Percentiles rank a stretch among this genome's conserved stretches.
Evolutionary conservation across 805 yeast species (phyloP).

Genomic region (Nadsonia fulvescens): DNA sequence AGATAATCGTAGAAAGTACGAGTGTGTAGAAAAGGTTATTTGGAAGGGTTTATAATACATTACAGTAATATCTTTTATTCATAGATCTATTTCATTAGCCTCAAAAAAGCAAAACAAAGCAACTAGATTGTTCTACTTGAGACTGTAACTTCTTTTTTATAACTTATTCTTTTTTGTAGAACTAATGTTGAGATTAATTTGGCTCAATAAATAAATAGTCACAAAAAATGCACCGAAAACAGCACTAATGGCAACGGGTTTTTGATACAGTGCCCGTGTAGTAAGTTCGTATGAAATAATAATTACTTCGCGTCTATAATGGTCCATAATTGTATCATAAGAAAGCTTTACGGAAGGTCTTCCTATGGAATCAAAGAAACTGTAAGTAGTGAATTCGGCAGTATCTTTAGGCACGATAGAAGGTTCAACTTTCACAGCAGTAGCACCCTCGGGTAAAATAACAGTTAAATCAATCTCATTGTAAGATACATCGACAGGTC

Average conservation of each 20-base stretch:
- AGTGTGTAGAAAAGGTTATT: slow-evolving; percentile 46
- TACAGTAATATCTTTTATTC: not conserved
- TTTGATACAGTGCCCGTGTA: slow-evolving; percentile 31
- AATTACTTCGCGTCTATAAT: slow-evolving; percentile 36
- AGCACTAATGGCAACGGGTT: slow-evolving; percentile 49
- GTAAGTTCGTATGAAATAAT: slow-evolving; percentile 48
- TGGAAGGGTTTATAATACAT: slow-evolving; percentile 43
- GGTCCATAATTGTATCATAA: slow-evolving; percentile 51
- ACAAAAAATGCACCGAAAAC: slow-evolving; percentile 43
- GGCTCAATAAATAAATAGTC: slow-evolving; percentile 31
- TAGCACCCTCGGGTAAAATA: slow-evolving; percentile 79
- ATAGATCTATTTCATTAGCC: not conserved
- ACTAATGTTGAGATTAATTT: slow-evolving; percentile 25
- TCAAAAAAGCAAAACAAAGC: slow-evolving; percentile 1
- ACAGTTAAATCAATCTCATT: slow-evolving; percentile 40
- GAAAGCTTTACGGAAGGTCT: slow-evolving; percentile 53
- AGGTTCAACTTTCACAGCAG: slow-evolving; percentile 32
- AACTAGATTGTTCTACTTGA: not conserved
- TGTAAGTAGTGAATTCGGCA: slow-evolving; percentile 16
- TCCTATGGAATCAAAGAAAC: slow-evolving; percentile 53
- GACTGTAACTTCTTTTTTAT: not conserved
- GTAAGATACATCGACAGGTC: slow-evolving; percentile 54
- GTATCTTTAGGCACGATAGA: slow-evolving; percentile 25
- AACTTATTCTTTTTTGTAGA: slow-evolving; percentile 2
- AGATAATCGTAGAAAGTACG: slow-evolving; percentile 39